phyloP scores from a whole-genome alignment of 2,329 filamentous ascomycete species.

The Gyromitra esculenta region DNA sequence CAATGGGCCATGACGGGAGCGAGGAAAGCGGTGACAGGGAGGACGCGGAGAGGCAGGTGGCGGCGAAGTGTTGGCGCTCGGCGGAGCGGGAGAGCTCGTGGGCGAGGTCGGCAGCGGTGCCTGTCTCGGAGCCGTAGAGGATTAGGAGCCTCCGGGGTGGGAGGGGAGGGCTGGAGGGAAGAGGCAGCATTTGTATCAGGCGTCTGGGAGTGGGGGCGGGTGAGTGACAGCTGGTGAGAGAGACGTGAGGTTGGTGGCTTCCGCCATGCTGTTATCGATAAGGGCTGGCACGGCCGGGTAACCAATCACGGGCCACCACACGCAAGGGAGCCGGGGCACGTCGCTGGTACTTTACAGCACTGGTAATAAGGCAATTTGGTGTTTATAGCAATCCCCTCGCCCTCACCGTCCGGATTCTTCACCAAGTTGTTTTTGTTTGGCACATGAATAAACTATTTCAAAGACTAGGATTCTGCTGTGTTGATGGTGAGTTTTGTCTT shows the following conservation, averaged over 20 bases:
- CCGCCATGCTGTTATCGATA: not conserved
- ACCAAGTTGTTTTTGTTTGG: no score
- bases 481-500: no score
- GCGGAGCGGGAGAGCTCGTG: constrained; percentile 79
- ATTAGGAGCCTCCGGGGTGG: constrained; percentile 60
- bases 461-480: no score
- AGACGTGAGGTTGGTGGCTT: constrained; percentile 9
- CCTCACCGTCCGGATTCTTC: no score
- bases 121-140: constrained; percentile 93
- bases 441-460: no score
- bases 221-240: constrained; percentile 29
- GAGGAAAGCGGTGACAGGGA: constrained; percentile 68
- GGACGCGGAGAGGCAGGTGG: constrained; percentile 74
- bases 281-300: constrained; percentile 4
- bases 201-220: not conserved
- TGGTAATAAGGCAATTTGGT: no score
- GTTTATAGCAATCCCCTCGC: no score
- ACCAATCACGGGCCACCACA: not conserved
- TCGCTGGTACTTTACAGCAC: no score
- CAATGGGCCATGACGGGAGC: constrained; percentile 64
- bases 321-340: no score
- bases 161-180: not conserved
- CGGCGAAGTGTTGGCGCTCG: constrained; percentile 81
- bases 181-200: constrained; percentile 1
- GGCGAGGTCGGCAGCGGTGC: constrained; percentile 90